These are phyloP conservation scores for Sequoiadendron giganteum DNA, from an alignment of 75 land plant species.

Conservation along the genomic window DNA sequence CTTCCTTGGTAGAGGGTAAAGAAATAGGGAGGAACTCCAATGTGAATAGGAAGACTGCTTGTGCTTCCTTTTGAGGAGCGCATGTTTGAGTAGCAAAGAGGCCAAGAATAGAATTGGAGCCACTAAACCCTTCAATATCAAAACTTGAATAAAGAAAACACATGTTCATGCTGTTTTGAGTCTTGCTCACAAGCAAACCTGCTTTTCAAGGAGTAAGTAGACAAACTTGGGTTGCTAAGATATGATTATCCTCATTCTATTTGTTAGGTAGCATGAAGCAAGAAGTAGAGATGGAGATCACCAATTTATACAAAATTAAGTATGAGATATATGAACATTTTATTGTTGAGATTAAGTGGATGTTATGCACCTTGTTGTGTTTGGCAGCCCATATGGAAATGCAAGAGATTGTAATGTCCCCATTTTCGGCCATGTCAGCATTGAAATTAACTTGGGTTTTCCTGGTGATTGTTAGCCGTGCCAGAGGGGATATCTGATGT, in stretches of 20 bases:
- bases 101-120: not conserved
- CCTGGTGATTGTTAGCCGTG: too few species aligned
- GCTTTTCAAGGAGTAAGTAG: not conserved
- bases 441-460: too few species aligned
- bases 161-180: not conserved
- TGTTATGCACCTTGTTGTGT: not conserved
- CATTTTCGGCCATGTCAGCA: too few species aligned
- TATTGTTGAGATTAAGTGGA: not conserved
- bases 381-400: too few species aligned
- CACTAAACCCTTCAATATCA: not conserved
- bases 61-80: not conserved
- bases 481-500: too few species aligned
- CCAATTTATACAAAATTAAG: not conserved
- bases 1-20: not conserved
- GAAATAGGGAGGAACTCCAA: not conserved
- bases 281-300: too few species aligned
- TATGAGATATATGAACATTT: not conserved
- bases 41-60: not conserved
- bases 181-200: not conserved
- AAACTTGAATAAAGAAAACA: not conserved
- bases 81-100: not conserved
- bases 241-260: not conserved
- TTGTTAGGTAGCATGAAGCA: not conserved
- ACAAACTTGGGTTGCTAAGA: not conserved
- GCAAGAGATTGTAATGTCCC: too few species aligned